phyloP scores from a whole-genome alignment of 192 early-diverging fungal genomes.

The Backusella parvicylindrica region DNA sequence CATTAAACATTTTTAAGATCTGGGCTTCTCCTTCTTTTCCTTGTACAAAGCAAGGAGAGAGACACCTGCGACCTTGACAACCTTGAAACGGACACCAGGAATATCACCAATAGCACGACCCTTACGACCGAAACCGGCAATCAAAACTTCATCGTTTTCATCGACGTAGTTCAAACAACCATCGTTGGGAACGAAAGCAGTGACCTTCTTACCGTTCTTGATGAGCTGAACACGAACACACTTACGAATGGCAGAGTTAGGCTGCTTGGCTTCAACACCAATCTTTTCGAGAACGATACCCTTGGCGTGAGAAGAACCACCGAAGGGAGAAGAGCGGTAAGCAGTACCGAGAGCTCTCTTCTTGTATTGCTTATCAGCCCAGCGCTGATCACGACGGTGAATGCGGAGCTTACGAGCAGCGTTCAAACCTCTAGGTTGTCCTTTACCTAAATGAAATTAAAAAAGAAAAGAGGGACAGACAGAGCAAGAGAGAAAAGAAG shows the following conservation, averaged over 20 bases:
- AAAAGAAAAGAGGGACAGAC: not conserved
- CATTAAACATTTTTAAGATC: conserved; percentile 61
- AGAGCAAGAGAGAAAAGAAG: not conserved
- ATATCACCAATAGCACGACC: conserved; percentile 99
- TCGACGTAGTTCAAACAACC: conserved; percentile 99
- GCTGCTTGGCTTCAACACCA: conserved; percentile 99
- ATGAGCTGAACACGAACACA: conserved; percentile 99
- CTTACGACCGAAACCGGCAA: conserved; percentile 99
- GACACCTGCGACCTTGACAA: conserved; percentile 99
- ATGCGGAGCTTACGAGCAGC: conserved; percentile 97
- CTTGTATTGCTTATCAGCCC: conserved; percentile 99
- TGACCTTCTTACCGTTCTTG: conserved; percentile 99
- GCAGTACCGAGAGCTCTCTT: conserved; percentile 96
- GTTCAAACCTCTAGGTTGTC: conserved; percentile 98
- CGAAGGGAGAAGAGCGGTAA: conserved; percentile 97
- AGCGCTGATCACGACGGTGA: conserved; percentile 96
- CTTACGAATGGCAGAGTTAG: conserved; percentile 99
- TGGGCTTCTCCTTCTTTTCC: conserved; percentile 99
- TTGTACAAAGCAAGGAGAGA: conserved; percentile 98
- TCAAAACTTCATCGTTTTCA: conserved; percentile 99
- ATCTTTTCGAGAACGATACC: conserved; percentile 99
- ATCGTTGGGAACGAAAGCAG: conserved; percentile 99
- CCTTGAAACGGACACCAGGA: conserved; percentile 99
- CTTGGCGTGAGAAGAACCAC: conserved; percentile 99
- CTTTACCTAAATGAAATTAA: conserved; percentile 47